phyloP scores from a whole-genome alignment of 1,284 basidiomycete species.

The Hemileccinum hortonii region DNA sequence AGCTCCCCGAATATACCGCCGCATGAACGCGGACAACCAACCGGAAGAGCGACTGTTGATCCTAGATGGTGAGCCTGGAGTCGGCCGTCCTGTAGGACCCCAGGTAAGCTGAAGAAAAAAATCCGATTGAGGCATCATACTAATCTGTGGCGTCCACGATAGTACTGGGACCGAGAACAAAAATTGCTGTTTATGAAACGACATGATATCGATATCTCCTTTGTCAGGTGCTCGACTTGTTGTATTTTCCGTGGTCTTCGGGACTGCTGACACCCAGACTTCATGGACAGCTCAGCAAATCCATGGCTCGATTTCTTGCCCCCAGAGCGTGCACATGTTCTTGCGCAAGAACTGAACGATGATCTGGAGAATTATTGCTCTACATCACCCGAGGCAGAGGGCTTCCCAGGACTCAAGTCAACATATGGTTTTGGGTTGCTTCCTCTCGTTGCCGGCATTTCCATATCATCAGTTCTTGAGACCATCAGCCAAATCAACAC shows the following conservation, averaged over 20 bases:
- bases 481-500: slow-evolving; percentile 63
- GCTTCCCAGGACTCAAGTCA: slow-evolving; percentile 48
- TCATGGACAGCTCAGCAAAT: slow-evolving; percentile 63
- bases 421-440: slow-evolving; percentile 84
- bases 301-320: slow-evolving; percentile 86
- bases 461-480: slow-evolving; percentile 54
- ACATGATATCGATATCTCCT: slow-evolving; percentile 59
- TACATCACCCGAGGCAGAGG: slow-evolving; percentile 45
- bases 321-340: slow-evolving; percentile 59
- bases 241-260: slow-evolving; percentile 2
- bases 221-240: slow-evolving; percentile 47
- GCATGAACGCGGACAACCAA: slow-evolving; percentile 41
- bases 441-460: slow-evolving; percentile 70
- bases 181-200: slow-evolving; percentile 65
- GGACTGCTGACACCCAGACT: slow-evolving; percentile 8
- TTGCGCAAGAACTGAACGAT: slow-evolving; percentile 69
- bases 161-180: slow-evolving; percentile 81
- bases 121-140: slow-evolving; percentile 12
- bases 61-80: slow-evolving; percentile 73
- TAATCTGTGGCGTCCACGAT: slow-evolving; percentile 33
- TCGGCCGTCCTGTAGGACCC: slow-evolving; percentile 65
- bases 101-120: slow-evolving; percentile 41
- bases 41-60: slow-evolving; percentile 71
- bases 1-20: slow-evolving; percentile 69
- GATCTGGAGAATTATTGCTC: slow-evolving; percentile 80